A percentile compares a stretch with the other conserved stretches of the same genome.
phyloP scores from a whole-genome alignment of 2,329 filamentous ascomycete species.

The Ustilaginoidea virens region DNA sequence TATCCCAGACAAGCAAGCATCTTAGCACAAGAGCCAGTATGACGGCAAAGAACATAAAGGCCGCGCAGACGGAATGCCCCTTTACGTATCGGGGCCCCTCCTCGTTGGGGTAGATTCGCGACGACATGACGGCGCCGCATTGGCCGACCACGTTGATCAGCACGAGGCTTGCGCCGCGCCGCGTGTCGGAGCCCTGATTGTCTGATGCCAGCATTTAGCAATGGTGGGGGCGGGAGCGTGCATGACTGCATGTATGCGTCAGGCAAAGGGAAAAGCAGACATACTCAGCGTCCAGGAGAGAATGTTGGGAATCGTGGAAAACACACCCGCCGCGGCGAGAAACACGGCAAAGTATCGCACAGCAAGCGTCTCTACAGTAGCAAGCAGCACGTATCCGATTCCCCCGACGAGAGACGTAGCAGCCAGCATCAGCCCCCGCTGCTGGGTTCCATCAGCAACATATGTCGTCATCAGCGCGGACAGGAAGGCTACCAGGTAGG shows the following conservation, averaged over 20 bases:
- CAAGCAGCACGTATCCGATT: conserved; percentile 16
- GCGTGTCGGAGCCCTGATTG: conserved; percentile 52
- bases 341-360: conserved; percentile 21
- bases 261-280: neutral
- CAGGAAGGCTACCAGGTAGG: conserved; percentile 23
- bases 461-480: conserved; percentile 15
- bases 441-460: conserved; percentile 19
- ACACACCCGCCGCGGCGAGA: conserved; percentile 19
- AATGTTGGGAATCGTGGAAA: conserved; percentile 12
- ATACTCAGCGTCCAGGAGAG: conserved; percentile 9
- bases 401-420: conserved; percentile 9
- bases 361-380: conserved; percentile 10
- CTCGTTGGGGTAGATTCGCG: conserved; percentile 38
- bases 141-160: conserved; percentile 65
- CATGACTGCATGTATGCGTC: neutral
- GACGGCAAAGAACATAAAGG: conserved; percentile 10
- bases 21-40: conserved; percentile 6
- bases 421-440: conserved; percentile 18
- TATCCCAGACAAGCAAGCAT: conserved; percentile 7
- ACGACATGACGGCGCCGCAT: conserved; percentile 50
- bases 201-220: conserved; percentile 36
- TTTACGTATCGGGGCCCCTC: conserved; percentile 37
- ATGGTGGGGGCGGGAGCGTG: no score
- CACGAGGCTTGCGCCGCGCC: conserved; percentile 57
- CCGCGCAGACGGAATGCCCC: conserved; percentile 9